phyloP scores from a whole-genome alignment of 306 rosid genomes.

The Spatholobus suberectus region DNA sequence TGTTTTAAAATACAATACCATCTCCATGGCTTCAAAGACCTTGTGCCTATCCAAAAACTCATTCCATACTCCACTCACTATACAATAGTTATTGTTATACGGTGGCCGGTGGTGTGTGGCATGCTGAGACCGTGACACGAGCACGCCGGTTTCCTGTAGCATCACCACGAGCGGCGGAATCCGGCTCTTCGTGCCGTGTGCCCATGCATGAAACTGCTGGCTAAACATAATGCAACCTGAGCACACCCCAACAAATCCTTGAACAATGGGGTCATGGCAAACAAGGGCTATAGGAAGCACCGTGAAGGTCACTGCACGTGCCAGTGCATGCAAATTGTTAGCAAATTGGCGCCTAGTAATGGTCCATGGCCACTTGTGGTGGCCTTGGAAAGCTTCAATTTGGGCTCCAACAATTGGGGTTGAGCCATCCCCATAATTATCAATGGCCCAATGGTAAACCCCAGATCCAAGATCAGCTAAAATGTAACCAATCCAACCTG shows the following conservation, averaged over 20 bases:
- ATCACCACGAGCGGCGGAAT: slow-evolving; percentile 66
- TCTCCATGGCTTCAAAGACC: slow-evolving; percentile 78
- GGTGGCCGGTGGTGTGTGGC: slow-evolving; percentile 78
- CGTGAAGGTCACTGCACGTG: slow-evolving; percentile 63
- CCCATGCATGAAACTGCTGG: slow-evolving; percentile 97
- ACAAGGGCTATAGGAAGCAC: slow-evolving; percentile 73
- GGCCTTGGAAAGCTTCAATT: slow-evolving; percentile 91
- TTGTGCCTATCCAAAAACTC: slow-evolving; percentile 62
- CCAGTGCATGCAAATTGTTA: slow-evolving; percentile 75
- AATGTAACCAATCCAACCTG: slow-evolving; percentile 64
- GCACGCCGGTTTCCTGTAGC: slow-evolving; percentile 70
- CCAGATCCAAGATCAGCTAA: slow-evolving; percentile 91
- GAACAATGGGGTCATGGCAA: slow-evolving; percentile 59
- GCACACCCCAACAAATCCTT: slow-evolving; percentile 64
- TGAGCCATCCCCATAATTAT: slow-evolving; percentile 71
- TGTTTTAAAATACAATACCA: slow-evolving; percentile 70
- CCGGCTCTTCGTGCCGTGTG: slow-evolving; percentile 82
- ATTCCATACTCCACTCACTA: slow-evolving; percentile 95
- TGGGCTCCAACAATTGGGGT: slow-evolving; percentile 80
- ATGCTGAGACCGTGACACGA: slow-evolving; percentile 78
- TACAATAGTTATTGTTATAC: slow-evolving; percentile 85
- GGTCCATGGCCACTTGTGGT: slow-evolving; percentile 93
- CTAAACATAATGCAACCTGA: slow-evolving; percentile 90
- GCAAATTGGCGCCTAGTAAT: slow-evolving; percentile 87
- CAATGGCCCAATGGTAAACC: slow-evolving; percentile 92